A percentile compares a stretch with the other conserved stretches of the same genome.
These are phyloP conservation scores for Parastagonospora nodorum DNA, from an alignment of 2,329 filamentous ascomycete genomes.

Conservation along the genomic window DNA sequence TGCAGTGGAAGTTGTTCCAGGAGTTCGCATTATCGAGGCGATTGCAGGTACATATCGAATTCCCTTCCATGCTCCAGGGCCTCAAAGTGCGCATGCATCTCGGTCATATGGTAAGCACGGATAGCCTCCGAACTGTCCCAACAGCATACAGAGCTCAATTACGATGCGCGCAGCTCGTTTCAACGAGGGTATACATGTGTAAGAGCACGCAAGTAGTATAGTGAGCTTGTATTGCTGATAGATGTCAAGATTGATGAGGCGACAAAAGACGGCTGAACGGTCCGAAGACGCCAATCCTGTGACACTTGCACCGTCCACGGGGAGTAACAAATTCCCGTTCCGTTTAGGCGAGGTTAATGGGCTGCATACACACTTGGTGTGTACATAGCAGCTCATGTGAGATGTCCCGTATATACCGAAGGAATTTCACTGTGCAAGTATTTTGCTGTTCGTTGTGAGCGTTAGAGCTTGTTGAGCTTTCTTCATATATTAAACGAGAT, in stretches of 20 bases:
- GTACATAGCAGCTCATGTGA: slow-evolving; percentile 1
- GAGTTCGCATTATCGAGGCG: background rate
- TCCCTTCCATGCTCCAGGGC: background rate
- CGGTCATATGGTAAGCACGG: slow-evolving; percentile 27
- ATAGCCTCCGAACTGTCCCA: slow-evolving; percentile 15
- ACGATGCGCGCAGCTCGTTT: slow-evolving; percentile 10
- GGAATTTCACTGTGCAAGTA: background rate
- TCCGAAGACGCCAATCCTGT: slow-evolving; percentile 23
- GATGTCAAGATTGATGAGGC: slow-evolving; percentile 18
- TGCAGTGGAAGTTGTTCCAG: background rate
- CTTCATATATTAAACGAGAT: background rate
- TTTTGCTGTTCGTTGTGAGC: background rate
- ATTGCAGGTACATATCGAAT: slow-evolving; percentile 20
- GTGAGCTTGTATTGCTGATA: slow-evolving; percentile 28
- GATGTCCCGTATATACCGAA: slow-evolving; percentile 8
- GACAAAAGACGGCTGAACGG: slow-evolving; percentile 32
- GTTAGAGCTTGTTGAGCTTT: background rate
- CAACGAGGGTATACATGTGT: slow-evolving; percentile 11
- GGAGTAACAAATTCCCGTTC: slow-evolving; percentile 16
- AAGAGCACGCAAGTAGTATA: slow-evolving; percentile 31
- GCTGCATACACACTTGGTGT: background rate
- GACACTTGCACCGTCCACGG: slow-evolving; percentile 6
- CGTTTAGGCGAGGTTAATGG: slow-evolving; percentile 15
- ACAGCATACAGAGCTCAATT: slow-evolving; percentile 15
- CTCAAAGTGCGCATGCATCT: slow-evolving; percentile 2